These are phyloP conservation scores for Camellia oleifera DNA, from an alignment of 179 eudicot genomes.

Conservation along the genomic window DNA sequence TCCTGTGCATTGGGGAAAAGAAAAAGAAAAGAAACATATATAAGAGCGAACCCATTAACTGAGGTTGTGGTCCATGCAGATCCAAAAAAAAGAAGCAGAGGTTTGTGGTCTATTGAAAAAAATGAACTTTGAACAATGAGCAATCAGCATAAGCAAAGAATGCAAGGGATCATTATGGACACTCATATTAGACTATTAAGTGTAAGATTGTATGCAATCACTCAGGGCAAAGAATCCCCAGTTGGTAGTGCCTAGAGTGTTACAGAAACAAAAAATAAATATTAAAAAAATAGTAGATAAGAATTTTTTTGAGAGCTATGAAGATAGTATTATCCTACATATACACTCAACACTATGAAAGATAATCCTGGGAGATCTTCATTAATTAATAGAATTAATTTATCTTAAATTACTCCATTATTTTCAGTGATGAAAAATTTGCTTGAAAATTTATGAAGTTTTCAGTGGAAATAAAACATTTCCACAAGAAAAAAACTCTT, in stretches of 20 bases:
- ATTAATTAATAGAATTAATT: no score
- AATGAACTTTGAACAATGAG: background rate
- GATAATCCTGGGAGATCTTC: background rate
- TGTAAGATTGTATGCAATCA: background rate
- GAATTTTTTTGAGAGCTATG: conserved; percentile 1
- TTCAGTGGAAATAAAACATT: no score
- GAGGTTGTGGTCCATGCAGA: background rate
- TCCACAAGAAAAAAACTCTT: background rate
- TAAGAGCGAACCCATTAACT: background rate
- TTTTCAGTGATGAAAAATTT: no score
- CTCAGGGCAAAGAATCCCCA: no score
- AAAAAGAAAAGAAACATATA: background rate
- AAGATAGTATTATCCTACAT: background rate
- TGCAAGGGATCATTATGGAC: background rate
- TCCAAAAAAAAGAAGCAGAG: background rate
- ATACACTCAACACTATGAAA: background rate
- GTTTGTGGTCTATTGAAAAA: background rate
- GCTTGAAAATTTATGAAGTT: no score
- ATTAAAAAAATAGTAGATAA: background rate
- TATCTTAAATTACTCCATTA: no score
- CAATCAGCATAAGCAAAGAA: background rate
- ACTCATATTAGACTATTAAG: background rate
- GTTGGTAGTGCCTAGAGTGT: background rate
- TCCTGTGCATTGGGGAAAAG: background rate
- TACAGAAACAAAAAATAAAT: background rate